Percentiles rank a stretch among this genome's conserved stretches.
Conservation (phyloP, 2,329 filamentous ascomycete genomes). For the Ceratocystis variospora region DNA sequence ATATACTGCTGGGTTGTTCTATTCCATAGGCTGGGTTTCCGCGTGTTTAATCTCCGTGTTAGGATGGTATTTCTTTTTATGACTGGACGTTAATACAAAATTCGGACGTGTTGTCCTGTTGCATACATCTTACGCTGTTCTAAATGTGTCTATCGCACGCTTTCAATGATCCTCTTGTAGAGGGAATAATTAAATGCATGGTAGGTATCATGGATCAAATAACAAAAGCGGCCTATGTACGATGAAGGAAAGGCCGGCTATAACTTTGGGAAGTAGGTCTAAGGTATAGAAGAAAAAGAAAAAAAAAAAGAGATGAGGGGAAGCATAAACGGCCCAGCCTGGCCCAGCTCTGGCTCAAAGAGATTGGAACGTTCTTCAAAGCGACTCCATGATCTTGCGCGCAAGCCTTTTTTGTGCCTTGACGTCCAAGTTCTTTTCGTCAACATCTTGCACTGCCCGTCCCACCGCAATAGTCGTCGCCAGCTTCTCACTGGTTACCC, state of each 20-base stretch:
- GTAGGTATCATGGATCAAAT: neutral
- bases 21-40: neutral
- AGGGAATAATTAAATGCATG: neutral
- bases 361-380: neutral
- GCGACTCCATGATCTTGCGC: slow-evolving; percentile 34
- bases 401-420: slow-evolving; percentile 60
- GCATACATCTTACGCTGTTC: neutral
- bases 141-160: neutral
- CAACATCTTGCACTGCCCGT: slow-evolving; percentile 62
- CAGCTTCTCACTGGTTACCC: slow-evolving; percentile 69
- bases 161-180: neutral
- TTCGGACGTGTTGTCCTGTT: neutral
- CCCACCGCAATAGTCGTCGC: slow-evolving; percentile 67
- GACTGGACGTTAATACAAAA: neutral
- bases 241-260: neutral
- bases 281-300: neutral
- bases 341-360: neutral
- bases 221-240: neutral
- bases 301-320: neutral
- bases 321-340: neutral
- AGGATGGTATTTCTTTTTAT: neutral
- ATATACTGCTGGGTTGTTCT: neutral
- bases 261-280: slow-evolving; percentile 3
- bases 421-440: slow-evolving; percentile 48
- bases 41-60: neutral